Percentiles rank a stretch among this genome's conserved stretches.
Evolutionary conservation across 2,329 filamentous ascomycete genomes (phyloP).

Genomic region (Stemphylium lycopersici): DNA sequence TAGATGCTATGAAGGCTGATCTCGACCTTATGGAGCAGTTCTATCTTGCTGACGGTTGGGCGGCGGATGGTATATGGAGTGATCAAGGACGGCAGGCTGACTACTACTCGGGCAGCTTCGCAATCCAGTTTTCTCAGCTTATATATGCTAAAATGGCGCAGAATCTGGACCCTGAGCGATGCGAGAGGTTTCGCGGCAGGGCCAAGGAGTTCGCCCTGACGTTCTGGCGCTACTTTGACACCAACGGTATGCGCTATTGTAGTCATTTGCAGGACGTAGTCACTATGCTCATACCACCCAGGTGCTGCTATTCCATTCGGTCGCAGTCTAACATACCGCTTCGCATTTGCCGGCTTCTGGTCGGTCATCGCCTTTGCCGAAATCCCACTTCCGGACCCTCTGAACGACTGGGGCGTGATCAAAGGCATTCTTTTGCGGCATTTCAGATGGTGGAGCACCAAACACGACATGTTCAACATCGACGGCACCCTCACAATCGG

Average conservation of each 20-base stretch:
- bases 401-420: conserved; percentile 49
- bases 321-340: conserved; percentile 59
- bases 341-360: conserved; percentile 59
- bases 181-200: conserved; percentile 46
- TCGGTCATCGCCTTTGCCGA: conserved; percentile 54
- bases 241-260: conserved; percentile 42
- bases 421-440: conserved; percentile 60
- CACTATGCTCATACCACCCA: conserved; percentile 20
- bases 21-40: conserved; percentile 55
- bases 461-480: conserved; percentile 53
- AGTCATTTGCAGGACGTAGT: too few species aligned
- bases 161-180: conserved; percentile 51
- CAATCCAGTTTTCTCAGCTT: conserved; percentile 60
- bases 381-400: conserved; percentile 48
- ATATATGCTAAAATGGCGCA: conserved; percentile 54
- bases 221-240: conserved; percentile 59
- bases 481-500: conserved; percentile 60
- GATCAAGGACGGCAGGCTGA: conserved; percentile 52
- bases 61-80: conserved; percentile 55
- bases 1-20: conserved; percentile 51
- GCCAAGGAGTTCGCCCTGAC: conserved; percentile 51
- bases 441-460: conserved; percentile 57
- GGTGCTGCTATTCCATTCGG: conserved; percentile 61
- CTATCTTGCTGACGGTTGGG: conserved; percentile 56
- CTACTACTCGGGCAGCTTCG: conserved; percentile 62